Evolutionary conservation across 139 green algal genomes (phyloP), one percentile per base, ranked within the genome.

Genomic region (Chlorella sp.): DNA sequence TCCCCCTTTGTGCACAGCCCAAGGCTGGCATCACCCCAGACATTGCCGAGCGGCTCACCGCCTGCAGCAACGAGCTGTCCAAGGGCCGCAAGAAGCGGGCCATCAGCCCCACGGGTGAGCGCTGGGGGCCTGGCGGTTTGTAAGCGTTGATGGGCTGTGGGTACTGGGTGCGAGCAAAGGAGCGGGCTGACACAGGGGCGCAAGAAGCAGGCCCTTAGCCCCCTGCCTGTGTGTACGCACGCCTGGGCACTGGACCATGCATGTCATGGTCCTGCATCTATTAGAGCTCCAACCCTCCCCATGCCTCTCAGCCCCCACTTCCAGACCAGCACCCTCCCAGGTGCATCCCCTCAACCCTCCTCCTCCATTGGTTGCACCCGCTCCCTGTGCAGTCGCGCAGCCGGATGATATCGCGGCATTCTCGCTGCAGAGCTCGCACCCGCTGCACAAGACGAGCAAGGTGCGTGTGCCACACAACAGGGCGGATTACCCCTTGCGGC

Each of bases 361-460:
- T 5, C 25, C 44, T 44, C 60, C 17, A 28, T 39, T 71, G 2
- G 23, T 23, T 57, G 0, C 21, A 28, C 44, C 51, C 44, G 26
- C 15, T 21, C 26, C 30, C 18, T 26, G 7, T 79, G 80, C 80
- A 72, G 88, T 96, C 9, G 94, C 93, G 17, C 87, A 91, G 1
- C 41, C 88, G 0, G 96, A 96, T 3, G 93, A 96, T 26, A 71
- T 99, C 0, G 84, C 85, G 2, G 34, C 38, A 15, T 92, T 92
- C 64, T 63, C 63, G 30, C 88, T 97, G n/a, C 39, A 89, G 26
- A 82, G 85, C 41, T 94, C 85, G 74, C 86, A 94, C 86, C 93
- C 97, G 16, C 88, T 99, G 90, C 97, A 99, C 89, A 96, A 95
- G 80, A 98, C 97, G 5, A 96, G 90, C 18, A 91, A 94, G 86